Conservation (phyloP, 2,329 filamentous ascomycete species). For the Taxawa tesnikishii region DNA sequence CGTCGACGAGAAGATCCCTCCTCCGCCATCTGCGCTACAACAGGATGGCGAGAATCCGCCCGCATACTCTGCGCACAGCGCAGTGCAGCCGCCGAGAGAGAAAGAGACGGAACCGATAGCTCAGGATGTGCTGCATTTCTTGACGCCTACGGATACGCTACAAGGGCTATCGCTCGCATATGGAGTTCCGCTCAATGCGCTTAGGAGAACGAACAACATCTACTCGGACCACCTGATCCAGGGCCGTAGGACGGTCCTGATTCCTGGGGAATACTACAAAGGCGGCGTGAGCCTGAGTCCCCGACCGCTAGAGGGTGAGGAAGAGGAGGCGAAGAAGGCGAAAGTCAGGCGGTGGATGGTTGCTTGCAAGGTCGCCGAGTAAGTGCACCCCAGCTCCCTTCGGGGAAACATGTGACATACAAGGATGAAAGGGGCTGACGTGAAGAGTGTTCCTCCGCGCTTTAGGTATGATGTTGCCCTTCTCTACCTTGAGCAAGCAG, state of each 20-base stretch:
- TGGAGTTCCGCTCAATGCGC: slow-evolving; percentile 47
- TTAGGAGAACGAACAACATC: slow-evolving; percentile 58
- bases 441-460: slow-evolving; percentile 21
- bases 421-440: slow-evolving; percentile 21
- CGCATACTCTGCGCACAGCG: slow-evolving; percentile 28
- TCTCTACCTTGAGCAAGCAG: slow-evolving; percentile 59
- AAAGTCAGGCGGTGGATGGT: slow-evolving; percentile 71
- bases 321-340: slow-evolving; percentile 57
- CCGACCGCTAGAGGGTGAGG: slow-evolving; percentile 58
- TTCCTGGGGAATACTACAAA: slow-evolving; percentile 59
- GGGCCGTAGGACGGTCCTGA: slow-evolving; percentile 56
- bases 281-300: slow-evolving; percentile 57
- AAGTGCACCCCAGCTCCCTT: slow-evolving; percentile 24
- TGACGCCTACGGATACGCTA: slow-evolving; percentile 59
- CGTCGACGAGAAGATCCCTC: too few relatives aligned
- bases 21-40: too few relatives aligned
- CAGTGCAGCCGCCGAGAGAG: slow-evolving; percentile 15
- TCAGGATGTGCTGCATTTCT: slow-evolving; percentile 63
- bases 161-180: slow-evolving; percentile 60
- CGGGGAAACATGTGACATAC: neutral
- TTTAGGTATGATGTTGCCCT: slow-evolving; percentile 56
- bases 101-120: slow-evolving; percentile 25
- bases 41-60: too few relatives aligned
- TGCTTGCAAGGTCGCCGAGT: slow-evolving; percentile 63
- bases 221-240: slow-evolving; percentile 59